Evolutionary conservation across 2,329 filamentous ascomycete species (phyloP).

Genomic region (Phialocephala sp.): DNA sequence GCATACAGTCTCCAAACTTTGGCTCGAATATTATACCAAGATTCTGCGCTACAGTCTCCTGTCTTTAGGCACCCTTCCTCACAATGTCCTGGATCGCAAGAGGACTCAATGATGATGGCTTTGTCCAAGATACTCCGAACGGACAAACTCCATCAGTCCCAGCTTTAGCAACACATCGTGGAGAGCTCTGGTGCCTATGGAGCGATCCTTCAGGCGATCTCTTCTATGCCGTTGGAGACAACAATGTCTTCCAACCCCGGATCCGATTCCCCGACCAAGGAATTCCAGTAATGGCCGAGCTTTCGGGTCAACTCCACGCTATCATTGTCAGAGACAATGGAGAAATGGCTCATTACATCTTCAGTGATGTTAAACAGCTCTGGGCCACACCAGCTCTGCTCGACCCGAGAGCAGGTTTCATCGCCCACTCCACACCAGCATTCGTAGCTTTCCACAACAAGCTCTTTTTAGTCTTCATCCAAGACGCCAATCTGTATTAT

Average conservation of each 20-base stretch:
- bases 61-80: background rate
- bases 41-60: background rate
- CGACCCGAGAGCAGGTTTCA: conserved; percentile 33
- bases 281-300: conserved; percentile 44
- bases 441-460: conserved; percentile 46
- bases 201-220: conserved; percentile 39
- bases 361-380: conserved; percentile 40
- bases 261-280: conserved; percentile 41
- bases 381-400: conserved; percentile 40
- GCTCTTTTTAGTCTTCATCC: conserved; percentile 43
- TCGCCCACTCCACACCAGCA: conserved; percentile 40
- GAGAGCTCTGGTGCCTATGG: conserved; percentile 47
- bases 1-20: background rate
- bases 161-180: conserved; percentile 45
- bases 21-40: background rate
- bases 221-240: conserved; percentile 44
- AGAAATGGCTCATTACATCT: conserved; percentile 43
- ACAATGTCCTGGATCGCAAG: conserved; percentile 43
- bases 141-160: conserved; percentile 44
- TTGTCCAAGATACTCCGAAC: conserved; percentile 36
- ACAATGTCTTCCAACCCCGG: conserved; percentile 40
- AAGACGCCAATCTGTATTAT: conserved; percentile 40
- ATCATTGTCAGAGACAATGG: conserved; percentile 41
- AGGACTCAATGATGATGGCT: conserved; percentile 38
- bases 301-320: conserved; percentile 45